These are phyloP conservation scores for Candolleomyces aberdarensis DNA, from an alignment of 768 basidiomycete species.

Conservation along the genomic window DNA sequence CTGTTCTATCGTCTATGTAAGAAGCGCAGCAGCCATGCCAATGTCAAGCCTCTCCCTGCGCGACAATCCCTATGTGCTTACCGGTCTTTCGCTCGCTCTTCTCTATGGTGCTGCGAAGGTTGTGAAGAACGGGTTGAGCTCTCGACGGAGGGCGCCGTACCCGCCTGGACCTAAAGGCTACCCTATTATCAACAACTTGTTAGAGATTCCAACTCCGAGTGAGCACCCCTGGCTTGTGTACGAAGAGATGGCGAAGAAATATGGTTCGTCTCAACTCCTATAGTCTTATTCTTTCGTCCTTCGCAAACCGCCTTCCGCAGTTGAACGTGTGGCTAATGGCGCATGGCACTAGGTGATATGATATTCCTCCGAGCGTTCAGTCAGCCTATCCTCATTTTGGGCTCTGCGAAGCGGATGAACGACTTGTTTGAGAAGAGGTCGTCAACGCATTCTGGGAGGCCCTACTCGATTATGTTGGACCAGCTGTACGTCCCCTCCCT, in stretches of 20 bases:
- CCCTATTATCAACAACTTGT: background rate
- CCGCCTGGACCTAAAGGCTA: background rate
- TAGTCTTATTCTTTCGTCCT: background rate
- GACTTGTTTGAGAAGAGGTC: conserved; percentile 57
- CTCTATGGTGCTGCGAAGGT: no score
- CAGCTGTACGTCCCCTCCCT: background rate
- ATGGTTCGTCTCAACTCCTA: conserved; percentile 8
- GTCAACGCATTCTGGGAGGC: conserved; percentile 41
- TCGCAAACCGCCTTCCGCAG: no score
- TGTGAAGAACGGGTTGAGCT: no score
- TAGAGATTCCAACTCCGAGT: conserved; percentile 8
- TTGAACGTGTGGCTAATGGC: background rate
- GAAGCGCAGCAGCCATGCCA: no score
- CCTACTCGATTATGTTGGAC: background rate
- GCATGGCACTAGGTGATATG: conserved; percentile 40
- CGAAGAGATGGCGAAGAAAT: conserved; percentile 14
- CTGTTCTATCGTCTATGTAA: no score
- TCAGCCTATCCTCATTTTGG: conserved; percentile 21
- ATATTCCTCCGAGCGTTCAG: conserved; percentile 48
- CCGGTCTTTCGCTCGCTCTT: no score
- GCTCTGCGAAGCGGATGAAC: conserved; percentile 27
- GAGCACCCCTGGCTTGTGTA: conserved; percentile 15
- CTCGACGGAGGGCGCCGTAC: background rate
- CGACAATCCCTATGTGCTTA: no score
- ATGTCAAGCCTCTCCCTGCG: no score